These are phyloP conservation scores for Euryodendron excelsum DNA, from an alignment of 148 eudicot species.

Conservation along the genomic window DNA sequence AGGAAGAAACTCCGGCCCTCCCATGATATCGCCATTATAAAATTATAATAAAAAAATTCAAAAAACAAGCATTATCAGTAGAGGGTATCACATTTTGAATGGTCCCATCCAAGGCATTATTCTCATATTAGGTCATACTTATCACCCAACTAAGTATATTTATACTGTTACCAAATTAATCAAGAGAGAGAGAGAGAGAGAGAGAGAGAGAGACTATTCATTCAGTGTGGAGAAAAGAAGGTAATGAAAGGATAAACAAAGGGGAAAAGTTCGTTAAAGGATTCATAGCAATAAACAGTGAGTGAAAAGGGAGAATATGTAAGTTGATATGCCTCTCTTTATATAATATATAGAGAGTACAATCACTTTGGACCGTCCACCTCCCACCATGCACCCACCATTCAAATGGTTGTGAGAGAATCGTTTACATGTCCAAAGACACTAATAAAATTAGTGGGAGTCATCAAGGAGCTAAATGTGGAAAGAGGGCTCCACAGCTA, in stretches of 20 bases:
- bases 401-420: background rate
- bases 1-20: too few species aligned
- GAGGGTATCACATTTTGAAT: conserved; percentile 9
- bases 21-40: background rate
- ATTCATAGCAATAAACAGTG: background rate
- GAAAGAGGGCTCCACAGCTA: background rate
- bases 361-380: conserved; percentile 12
- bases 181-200: background rate
- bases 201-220: background rate
- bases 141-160: background rate
- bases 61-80: background rate
- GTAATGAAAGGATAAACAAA: background rate
- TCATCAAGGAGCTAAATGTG: background rate
- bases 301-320: background rate
- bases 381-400: conserved; percentile 1
- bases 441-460: conserved; percentile 13
- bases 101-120: conserved; percentile 16
- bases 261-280: conserved; percentile 1
- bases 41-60: background rate
- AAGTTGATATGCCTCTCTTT: background rate
- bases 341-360: background rate
- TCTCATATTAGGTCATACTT: conserved; percentile 5
- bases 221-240: conserved; percentile 5
- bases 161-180: background rate
- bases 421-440: background rate